Evolutionary conservation across 202 grass and related monocot species (phyloP).

Genomic region (Sporobolus alterniflorus): DNA sequence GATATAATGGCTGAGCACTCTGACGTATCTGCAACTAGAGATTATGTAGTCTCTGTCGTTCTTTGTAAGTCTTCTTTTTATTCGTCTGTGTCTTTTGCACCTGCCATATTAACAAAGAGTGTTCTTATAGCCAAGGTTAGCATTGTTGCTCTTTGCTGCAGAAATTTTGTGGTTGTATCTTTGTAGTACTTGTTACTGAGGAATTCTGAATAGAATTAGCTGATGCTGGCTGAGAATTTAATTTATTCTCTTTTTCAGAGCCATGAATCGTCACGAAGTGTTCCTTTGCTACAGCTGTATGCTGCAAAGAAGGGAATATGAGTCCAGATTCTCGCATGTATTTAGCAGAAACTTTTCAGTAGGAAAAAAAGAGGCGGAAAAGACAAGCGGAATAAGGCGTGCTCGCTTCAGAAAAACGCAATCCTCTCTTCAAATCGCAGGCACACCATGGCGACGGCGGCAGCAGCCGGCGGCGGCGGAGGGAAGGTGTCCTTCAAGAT

Average conservation of each 20-base stretch:
- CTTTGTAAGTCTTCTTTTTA: background rate
- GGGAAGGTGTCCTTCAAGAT: conserved; percentile 98
- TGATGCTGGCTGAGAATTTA: too few relatives aligned
- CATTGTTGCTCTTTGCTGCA: conserved; percentile 2
- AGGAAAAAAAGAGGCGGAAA: background rate
- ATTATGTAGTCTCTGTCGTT: background rate
- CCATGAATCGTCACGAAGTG: background rate
- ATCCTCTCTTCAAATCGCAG: background rate
- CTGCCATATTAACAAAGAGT: background rate
- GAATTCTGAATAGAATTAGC: background rate
- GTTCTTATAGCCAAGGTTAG: background rate
- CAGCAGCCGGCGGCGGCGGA: conserved; percentile 33
- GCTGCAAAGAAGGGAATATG: background rate
- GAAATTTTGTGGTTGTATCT: conserved; percentile 21
- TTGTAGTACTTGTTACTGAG: background rate
- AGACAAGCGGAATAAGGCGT: background rate
- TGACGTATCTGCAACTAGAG: background rate
- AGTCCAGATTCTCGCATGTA: background rate
- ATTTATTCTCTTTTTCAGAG: too few relatives aligned
- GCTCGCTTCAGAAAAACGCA: conserved; percentile 17
- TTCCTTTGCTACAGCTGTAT: background rate
- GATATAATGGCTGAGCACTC: background rate
- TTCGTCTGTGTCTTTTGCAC: background rate
- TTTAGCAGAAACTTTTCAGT: background rate
- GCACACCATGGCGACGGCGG: conserved; percentile 32